Percentiles rank a stretch among this genome's conserved stretches.
phyloP scores from a whole-genome alignment of 805 yeast genomes.

The Yamadazyma akitaensis region DNA sequence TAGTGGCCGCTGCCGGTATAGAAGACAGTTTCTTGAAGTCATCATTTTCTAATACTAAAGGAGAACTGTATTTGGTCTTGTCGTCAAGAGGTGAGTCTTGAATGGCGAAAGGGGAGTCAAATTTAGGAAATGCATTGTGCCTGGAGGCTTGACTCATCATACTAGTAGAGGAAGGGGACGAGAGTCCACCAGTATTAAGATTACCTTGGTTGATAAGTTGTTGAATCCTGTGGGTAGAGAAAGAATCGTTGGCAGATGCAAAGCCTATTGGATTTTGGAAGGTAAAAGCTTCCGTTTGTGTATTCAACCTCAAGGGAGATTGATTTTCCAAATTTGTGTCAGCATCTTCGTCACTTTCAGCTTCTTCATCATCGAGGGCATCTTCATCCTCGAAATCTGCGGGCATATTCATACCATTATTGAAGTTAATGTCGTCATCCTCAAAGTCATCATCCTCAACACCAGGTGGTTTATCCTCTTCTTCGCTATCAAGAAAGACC shows the following conservation, averaged over 20 bases:
- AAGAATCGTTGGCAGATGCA: constrained; percentile 15
- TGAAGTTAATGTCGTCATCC: constrained; percentile 12
- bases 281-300: constrained; percentile 16
- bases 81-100: constrained; percentile 15
- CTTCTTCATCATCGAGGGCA: constrained; percentile 19
- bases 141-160: neutral
- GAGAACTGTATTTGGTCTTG: constrained; percentile 12
- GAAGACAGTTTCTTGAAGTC: constrained; percentile 9
- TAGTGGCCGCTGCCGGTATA: neutral
- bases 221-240: constrained; percentile 2
- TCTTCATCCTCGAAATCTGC: neutral
- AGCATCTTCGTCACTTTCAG: constrained; percentile 40
- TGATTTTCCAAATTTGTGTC: constrained; percentile 18
- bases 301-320: constrained; percentile 28
- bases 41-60: constrained; percentile 11
- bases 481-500: constrained; percentile 13
- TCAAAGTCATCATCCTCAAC: constrained; percentile 12
- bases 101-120: constrained; percentile 17
- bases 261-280: constrained; percentile 11
- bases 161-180: constrained; percentile 15
- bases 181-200: constrained; percentile 11
- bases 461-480: constrained; percentile 3
- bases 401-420: neutral
- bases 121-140: constrained; percentile 9
- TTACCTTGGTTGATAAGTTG: constrained; percentile 6